phyloP scores from a whole-genome alignment of 805 yeast genomes.

The Yamadazyma phyllophila region DNA sequence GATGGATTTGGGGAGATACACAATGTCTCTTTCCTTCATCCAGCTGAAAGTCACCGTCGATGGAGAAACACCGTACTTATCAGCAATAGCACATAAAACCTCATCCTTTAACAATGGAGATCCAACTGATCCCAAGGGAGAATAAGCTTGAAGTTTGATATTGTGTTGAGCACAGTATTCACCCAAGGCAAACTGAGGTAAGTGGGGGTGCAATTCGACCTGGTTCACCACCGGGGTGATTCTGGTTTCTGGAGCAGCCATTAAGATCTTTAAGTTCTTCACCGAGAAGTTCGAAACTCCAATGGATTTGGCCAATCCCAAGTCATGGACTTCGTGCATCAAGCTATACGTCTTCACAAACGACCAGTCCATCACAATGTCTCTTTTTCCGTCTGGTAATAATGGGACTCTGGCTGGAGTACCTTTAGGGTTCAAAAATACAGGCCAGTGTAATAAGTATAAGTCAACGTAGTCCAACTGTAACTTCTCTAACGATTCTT shows the following conservation, averaged over 20 bases:
- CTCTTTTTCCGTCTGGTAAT: constrained; percentile 35
- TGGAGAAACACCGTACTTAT: constrained; percentile 40
- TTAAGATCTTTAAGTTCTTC: constrained; percentile 40
- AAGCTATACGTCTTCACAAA: constrained; percentile 52
- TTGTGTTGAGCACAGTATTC: constrained; percentile 43
- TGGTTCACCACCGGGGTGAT: constrained; percentile 70
- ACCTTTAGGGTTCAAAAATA: constrained; percentile 39
- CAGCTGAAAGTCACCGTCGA: constrained; percentile 57
- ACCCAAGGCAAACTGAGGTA: constrained; percentile 47
- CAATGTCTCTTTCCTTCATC: constrained; percentile 56
- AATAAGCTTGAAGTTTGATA: constrained; percentile 61
- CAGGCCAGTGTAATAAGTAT: constrained; percentile 82
- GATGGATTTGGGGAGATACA: constrained; percentile 43
- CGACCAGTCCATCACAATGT: constrained; percentile 30
- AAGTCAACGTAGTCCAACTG: constrained; percentile 76
- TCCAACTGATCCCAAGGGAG: constrained; percentile 67
- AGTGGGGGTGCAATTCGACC: constrained; percentile 61
- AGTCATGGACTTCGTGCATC: constrained; percentile 56
- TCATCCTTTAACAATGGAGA: constrained; percentile 51
- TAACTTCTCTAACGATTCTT: constrained; percentile 57
- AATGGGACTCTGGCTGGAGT: constrained; percentile 32
- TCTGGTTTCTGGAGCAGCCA: constrained; percentile 46
- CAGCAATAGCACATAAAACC: constrained; percentile 42
- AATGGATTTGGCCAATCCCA: constrained; percentile 59
- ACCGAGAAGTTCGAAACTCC: constrained; percentile 77